These are phyloP conservation scores for Lyophyllum shimeji DNA, from an alignment of 768 basidiomycete species.

Conservation along the genomic window DNA sequence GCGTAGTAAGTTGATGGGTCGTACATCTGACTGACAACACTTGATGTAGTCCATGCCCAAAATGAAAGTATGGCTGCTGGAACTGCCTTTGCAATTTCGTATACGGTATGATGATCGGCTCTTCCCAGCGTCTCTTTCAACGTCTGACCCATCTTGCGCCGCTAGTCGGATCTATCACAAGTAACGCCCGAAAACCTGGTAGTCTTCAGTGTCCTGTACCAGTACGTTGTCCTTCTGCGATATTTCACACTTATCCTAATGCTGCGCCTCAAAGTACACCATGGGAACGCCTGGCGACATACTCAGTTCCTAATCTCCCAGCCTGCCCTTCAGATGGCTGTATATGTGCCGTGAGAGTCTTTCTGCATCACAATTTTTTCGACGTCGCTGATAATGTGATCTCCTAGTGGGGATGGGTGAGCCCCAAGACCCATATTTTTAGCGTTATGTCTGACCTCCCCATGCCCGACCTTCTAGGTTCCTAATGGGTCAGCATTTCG, in stretches of 20 bases:
- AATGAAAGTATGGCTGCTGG: conserved; percentile 51
- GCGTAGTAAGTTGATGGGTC: conserved; percentile 17
- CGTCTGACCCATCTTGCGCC: neutral
- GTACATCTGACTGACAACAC: neutral
- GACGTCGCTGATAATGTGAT: neutral
- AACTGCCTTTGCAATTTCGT: conserved; percentile 55
- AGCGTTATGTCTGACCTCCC: no score
- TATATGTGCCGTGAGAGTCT: conserved; percentile 45
- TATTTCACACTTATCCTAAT: neutral
- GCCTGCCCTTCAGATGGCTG: conserved; percentile 50
- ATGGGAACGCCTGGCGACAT: conserved; percentile 45
- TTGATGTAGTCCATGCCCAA: conserved; percentile 47
- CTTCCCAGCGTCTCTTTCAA: neutral
- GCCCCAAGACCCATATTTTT: conserved; percentile 5
- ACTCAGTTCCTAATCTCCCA: conserved; percentile 50
- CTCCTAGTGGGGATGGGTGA: conserved; percentile 7
- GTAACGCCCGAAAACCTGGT: conserved; percentile 50
- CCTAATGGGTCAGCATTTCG: conserved; percentile 35
- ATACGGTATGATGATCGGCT: conserved; percentile 31
- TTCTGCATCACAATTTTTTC: neutral
- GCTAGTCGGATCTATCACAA: conserved; percentile 43
- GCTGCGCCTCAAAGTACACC: conserved; percentile 37
- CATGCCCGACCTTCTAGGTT: conserved; percentile 21
- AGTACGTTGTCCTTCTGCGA: conserved; percentile 33
- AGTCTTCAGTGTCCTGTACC: conserved; percentile 48